Conservation (phyloP, 495 filamentous ascomycete genomes). For the Friedmanniomyces simplex region DNA sequence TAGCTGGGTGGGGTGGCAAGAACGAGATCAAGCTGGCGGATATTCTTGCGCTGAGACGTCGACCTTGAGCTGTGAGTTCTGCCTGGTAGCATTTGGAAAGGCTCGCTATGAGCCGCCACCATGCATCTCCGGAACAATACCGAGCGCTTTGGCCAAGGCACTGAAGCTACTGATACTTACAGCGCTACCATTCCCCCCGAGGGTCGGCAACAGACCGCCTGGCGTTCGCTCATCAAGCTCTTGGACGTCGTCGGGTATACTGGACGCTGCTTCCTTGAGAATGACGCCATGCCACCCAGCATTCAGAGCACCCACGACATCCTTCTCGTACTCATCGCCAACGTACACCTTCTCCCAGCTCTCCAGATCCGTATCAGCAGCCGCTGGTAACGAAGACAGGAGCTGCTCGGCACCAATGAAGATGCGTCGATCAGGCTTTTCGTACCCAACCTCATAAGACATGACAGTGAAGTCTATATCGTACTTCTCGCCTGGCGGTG, state of each 20-base stretch:
- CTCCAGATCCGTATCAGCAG: neutral
- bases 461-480: slow-evolving; percentile 59
- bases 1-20: slow-evolving; percentile 72
- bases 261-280: slow-evolving; percentile 23
- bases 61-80: neutral
- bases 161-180: neutral
- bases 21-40: slow-evolving; percentile 53
- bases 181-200: neutral
- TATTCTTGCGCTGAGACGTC: slow-evolving; percentile 52
- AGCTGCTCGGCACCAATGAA: slow-evolving; percentile 49
- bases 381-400: slow-evolving; percentile 5
- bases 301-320: slow-evolving; percentile 46
- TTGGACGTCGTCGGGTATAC: neutral
- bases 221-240: neutral
- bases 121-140: neutral
- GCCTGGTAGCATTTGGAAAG: neutral
- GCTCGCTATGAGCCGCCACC: neutral
- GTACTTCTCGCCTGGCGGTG: slow-evolving; percentile 1
- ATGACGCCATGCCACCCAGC: slow-evolving; percentile 57
- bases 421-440: slow-evolving; percentile 55
- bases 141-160: neutral
- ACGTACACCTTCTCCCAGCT: slow-evolving; percentile 50
- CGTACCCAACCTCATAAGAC: slow-evolving; percentile 61
- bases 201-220: neutral
- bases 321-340: slow-evolving; percentile 56